Evolutionary conservation across 768 basidiomycete species (phyloP).

Genomic region (Paxillus involutus): DNA sequence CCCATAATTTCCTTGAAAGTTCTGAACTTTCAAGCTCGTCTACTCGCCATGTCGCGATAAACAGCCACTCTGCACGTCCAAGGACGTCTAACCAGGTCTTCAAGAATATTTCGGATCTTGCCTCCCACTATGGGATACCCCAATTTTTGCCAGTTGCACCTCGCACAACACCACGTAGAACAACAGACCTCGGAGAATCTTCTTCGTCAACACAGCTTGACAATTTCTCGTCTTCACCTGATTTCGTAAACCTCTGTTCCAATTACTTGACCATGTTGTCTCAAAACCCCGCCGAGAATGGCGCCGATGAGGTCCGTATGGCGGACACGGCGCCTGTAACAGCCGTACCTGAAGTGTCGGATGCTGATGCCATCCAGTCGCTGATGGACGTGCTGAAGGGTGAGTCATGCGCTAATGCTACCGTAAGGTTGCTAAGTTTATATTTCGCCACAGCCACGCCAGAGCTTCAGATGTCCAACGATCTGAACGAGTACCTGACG

Average conservation of each 20-base stretch:
- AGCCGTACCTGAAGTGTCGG: conserved; percentile 19
- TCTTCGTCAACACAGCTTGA: conserved; percentile 24
- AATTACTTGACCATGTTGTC: conserved; percentile 73
- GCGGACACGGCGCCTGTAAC: conserved; percentile 26
- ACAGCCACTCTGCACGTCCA: conserved; percentile 53
- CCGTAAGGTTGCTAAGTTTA: not conserved
- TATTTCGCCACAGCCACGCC: conserved; percentile 32
- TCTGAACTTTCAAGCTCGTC: conserved; percentile 50
- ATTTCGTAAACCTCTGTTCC: conserved; percentile 48
- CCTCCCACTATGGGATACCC: conserved; percentile 80
- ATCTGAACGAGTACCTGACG: conserved; percentile 44
- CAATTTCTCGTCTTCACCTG: conserved; percentile 30
- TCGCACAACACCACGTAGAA: conserved; percentile 50
- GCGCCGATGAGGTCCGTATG: conserved; percentile 32
- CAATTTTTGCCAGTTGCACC: conserved; percentile 68
- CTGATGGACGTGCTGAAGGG: conserved; percentile 41
- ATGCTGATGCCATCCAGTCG: conserved; percentile 35
- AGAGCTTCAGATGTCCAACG: conserved; percentile 35
- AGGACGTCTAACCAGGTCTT: conserved; percentile 69
- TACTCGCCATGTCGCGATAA: conserved; percentile 61
- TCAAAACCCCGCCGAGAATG: conserved; percentile 43
- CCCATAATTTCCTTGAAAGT: conserved; percentile 47
- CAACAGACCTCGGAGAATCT: conserved; percentile 34
- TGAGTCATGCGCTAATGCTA: conserved; percentile 11
- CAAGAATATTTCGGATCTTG: conserved; percentile 62